These are phyloP conservation scores for Ambrosiella cleistominuta DNA, from an alignment of 2,329 filamentous ascomycete species.

Conservation along the genomic window DNA sequence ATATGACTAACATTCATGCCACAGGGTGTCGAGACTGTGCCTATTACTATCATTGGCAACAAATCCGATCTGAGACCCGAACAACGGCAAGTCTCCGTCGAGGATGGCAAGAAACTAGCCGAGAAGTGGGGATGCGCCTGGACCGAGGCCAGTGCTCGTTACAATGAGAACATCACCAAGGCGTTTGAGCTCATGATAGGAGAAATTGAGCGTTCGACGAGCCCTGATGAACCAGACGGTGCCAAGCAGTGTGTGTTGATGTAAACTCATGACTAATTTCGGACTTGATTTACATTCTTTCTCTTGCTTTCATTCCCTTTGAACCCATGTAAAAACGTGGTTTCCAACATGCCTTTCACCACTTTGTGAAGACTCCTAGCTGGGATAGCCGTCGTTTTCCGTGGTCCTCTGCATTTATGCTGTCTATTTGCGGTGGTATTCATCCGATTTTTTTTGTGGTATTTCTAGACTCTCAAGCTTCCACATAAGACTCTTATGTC, in stretches of 20 bases:
- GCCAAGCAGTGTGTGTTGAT: conserved; percentile 73
- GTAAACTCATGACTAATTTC: conserved; percentile 31
- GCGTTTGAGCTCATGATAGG: conserved; percentile 88
- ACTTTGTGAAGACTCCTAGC: too few species aligned
- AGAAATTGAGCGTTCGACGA: conserved; percentile 88
- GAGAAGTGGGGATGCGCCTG: conserved; percentile 83
- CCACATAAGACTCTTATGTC: neutral
- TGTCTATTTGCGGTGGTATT: neutral
- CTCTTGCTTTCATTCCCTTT: neutral
- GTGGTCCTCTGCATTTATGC: neutral
- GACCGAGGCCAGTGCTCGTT: conserved; percentile 85
- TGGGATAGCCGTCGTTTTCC: too few species aligned
- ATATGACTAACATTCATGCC: conserved; percentile 6
- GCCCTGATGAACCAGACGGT: conserved; percentile 66
- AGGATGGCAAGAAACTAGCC: conserved; percentile 69
- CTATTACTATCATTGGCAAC: conserved; percentile 89
- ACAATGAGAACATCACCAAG: conserved; percentile 83
- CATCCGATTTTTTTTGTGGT: neutral
- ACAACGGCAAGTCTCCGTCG: conserved; percentile 73
- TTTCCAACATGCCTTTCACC: too few species aligned
- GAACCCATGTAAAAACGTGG: neutral
- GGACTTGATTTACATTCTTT: neutral
- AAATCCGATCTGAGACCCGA: conserved; percentile 88
- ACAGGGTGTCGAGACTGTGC: conserved; percentile 83
- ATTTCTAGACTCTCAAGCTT: neutral